Conservation (phyloP, 495 filamentous ascomycete genomes). For the Hypoxylon trugodes region DNA sequence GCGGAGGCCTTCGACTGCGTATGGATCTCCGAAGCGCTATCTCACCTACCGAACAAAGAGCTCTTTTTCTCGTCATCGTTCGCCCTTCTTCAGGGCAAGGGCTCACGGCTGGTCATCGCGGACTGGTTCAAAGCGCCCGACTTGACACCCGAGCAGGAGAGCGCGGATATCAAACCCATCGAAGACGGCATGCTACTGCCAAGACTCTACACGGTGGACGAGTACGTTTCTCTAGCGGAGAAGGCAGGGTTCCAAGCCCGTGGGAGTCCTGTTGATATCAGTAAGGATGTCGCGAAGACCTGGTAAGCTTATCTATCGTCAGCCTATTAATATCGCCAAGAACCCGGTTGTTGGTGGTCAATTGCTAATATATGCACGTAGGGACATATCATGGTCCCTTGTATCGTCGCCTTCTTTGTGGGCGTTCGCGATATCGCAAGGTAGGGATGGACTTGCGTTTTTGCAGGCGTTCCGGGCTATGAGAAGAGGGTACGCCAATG, state of each 20-base stretch:
- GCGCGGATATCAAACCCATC: constrained; percentile 63
- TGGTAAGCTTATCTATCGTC: constrained; percentile 53
- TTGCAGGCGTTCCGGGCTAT: constrained; percentile 67
- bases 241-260: constrained; percentile 54
- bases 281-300: constrained; percentile 62
- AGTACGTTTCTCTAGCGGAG: constrained; percentile 59
- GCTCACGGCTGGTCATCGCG: constrained; percentile 58
- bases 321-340: neutral
- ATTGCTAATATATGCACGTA: constrained; percentile 27
- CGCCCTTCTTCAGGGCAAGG: constrained; percentile 51
- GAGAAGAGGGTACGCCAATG: constrained; percentile 65
- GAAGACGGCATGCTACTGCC: constrained; percentile 68
- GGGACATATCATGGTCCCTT: constrained; percentile 68
- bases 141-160: constrained; percentile 52
- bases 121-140: constrained; percentile 64
- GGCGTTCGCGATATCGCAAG: constrained; percentile 65
- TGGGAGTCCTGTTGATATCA: constrained; percentile 61
- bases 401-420: constrained; percentile 64
- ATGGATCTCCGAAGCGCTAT: constrained; percentile 68
- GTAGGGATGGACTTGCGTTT: constrained; percentile 65
- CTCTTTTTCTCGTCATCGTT: constrained; percentile 62
- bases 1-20: constrained; percentile 57
- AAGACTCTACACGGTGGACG: constrained; percentile 56
- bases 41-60: constrained; percentile 64
- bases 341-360: too few species aligned